Base-by-base conservation (phyloP, 2,329 filamentous ascomycete genomes). In the Ambrosiella beaveri region DNA sequence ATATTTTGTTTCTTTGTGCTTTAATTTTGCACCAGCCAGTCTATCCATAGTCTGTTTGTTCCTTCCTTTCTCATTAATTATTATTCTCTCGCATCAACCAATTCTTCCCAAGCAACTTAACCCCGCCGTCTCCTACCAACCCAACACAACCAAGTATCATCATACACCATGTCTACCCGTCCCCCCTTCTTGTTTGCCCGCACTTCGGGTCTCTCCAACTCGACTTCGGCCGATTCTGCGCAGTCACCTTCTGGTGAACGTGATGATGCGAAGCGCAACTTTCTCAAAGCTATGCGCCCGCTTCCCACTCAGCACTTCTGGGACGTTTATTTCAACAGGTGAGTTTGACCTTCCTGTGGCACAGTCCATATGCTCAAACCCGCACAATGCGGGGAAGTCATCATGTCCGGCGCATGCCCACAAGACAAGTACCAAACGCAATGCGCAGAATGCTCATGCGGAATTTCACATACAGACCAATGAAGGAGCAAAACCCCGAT, bases 261-360 rank as follows among this genome's bases (percentile, higher is more conserved):
- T 65, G 85, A 86, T 69, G 82, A 85, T 70, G 85, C 85, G 59
- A 89, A 89, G 81, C 82, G 85, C 73, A 89, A 89, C 74, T 86
- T 90, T 69, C 76, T 88, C 64, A 82, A 87, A 70, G 77, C 82
- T 36, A 83, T 80, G 75, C 76, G 88, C 57, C 77, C 84, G 56
- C 74, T 89, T 63, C 81, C 85, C 13, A 85, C 86, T 36, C 85
- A 90, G 72, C 83, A 90, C 68, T 88, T 86, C 72, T 88, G 87
- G 80, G 76, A 84, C 64, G 82, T 87, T 64, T 86, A 77, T 68
- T 83, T 84, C 66, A 80, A 84, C 68, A 73, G 79, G 71, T 79
- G 67, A 66, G 71, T 57, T 36, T 47, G 27, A 27, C 27, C 27
- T 27, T 27, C 27, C 2, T 27, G 27, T 4, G 27, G 27, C 27